These are phyloP conservation scores for Macrotyloma uniflorum DNA, from an alignment of 306 rosid genomes.

Conservation along the genomic window DNA sequence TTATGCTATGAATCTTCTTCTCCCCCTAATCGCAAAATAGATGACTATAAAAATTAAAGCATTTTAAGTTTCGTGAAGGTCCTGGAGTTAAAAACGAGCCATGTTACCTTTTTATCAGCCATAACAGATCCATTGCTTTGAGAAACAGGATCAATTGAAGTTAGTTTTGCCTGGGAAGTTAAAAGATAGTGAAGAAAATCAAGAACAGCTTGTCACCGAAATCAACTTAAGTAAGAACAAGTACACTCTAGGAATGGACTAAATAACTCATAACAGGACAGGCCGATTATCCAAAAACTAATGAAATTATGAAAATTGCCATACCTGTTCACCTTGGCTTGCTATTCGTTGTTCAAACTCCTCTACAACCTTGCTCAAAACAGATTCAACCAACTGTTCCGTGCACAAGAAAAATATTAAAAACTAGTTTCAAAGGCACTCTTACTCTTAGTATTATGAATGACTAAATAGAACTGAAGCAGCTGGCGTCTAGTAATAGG, in stretches of 20 bases:
- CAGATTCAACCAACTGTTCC: constrained; percentile 90
- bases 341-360: constrained; percentile 81
- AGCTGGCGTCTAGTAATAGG: neutral
- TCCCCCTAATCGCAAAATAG: constrained; percentile 48
- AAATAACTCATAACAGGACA: neutral
- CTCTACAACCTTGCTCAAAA: constrained; percentile 81
- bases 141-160: constrained; percentile 48
- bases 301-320: constrained; percentile 5
- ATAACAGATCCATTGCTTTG: constrained; percentile 50
- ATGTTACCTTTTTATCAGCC: constrained; percentile 61
- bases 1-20: constrained; percentile 39
- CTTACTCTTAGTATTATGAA: neutral
- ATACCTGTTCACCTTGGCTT: constrained; percentile 71
- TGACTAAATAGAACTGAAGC: neutral
- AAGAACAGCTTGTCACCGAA: constrained; percentile 16
- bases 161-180: constrained; percentile 51
- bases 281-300: neutral
- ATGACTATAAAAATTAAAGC: constrained; percentile 21
- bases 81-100: constrained; percentile 17
- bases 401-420: constrained; percentile 42
- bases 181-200: constrained; percentile 16
- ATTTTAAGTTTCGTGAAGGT: constrained; percentile 15
- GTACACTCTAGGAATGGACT: neutral
- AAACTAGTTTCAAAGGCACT: constrained; percentile 23
- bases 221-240: constrained; percentile 10